phyloP scores from a whole-genome alignment of 768 basidiomycete genomes.

The Lentinula lateritia region DNA sequence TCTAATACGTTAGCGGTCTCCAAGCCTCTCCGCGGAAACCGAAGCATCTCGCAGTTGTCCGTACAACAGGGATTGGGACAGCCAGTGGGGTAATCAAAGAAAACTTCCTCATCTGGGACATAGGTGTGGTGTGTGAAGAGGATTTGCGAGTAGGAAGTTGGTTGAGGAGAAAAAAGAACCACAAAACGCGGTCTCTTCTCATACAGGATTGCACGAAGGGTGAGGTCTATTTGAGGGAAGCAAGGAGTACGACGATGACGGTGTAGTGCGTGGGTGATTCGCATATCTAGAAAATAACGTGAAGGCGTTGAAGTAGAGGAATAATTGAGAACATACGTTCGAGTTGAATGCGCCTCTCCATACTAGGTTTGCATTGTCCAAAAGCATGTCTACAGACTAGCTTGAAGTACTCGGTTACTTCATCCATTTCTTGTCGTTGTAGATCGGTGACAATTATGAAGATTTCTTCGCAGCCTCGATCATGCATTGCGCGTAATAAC shows the following conservation, averaged over 20 bases:
- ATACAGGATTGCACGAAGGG: slow-evolving; percentile 67
- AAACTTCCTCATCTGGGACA: slow-evolving; percentile 68
- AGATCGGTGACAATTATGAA: slow-evolving; percentile 77
- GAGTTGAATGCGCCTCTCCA: slow-evolving; percentile 61
- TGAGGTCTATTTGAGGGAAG: slow-evolving; percentile 78
- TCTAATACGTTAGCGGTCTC: slow-evolving; percentile 59
- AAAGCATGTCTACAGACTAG: slow-evolving; percentile 64
- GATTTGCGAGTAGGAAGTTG: slow-evolving; percentile 77
- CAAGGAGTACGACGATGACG: slow-evolving; percentile 71
- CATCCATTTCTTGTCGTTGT: slow-evolving; percentile 77
- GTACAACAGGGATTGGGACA: slow-evolving; percentile 77
- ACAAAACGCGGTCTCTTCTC: slow-evolving; percentile 76
- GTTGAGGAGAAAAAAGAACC: slow-evolving; percentile 74
- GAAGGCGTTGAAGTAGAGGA: slow-evolving; percentile 6
- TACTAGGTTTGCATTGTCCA: slow-evolving; percentile 60
- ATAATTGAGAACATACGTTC: slow-evolving; percentile 48
- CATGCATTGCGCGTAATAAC: slow-evolving; percentile 78
- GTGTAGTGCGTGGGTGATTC: slow-evolving; percentile 59
- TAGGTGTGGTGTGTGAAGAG: slow-evolving; percentile 69
- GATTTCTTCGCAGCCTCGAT: slow-evolving; percentile 70
- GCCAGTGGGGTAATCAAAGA: slow-evolving; percentile 73
- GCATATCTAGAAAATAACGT: slow-evolving; percentile 42
- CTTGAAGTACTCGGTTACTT: slow-evolving; percentile 74
- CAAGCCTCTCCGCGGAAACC: slow-evolving; percentile 63
- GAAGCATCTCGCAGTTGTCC: slow-evolving; percentile 80